These are phyloP conservation scores for Gossypium anomalum DNA, from an alignment of 345 rosid genomes.

Conservation along the genomic window DNA sequence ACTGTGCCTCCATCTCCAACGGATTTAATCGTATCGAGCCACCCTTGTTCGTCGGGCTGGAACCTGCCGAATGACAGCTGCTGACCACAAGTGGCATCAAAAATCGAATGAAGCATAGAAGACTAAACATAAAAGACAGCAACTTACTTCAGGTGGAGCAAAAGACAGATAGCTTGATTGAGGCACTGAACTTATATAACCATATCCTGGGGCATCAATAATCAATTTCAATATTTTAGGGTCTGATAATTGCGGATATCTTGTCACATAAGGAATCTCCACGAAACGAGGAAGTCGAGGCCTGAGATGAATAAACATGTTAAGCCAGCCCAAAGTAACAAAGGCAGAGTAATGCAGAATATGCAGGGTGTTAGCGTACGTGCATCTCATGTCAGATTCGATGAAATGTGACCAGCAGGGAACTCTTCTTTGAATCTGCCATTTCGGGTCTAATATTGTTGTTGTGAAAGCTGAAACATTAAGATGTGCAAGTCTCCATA, in stretches of 20 bases:
- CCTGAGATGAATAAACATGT: slow-evolving; percentile 34
- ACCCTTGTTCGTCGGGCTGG: slow-evolving; percentile 76
- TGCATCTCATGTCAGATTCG: slow-evolving; percentile 44
- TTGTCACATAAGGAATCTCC: slow-evolving; percentile 51
- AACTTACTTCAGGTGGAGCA: slow-evolving; percentile 85
- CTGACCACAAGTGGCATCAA: slow-evolving; percentile 20
- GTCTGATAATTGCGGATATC: slow-evolving; percentile 61
- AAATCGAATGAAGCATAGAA: slow-evolving; percentile 10
- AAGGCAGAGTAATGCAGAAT: too few relatives aligned
- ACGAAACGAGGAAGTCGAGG: slow-evolving; percentile 58
- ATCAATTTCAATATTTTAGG: slow-evolving; percentile 43
- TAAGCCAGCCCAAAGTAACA: background rate
- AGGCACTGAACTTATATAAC: slow-evolving; percentile 30
- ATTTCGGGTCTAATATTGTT: slow-evolving; percentile 50
- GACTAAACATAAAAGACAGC: background rate
- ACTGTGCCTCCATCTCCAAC: slow-evolving; percentile 52
- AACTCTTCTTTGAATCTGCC: slow-evolving; percentile 68
- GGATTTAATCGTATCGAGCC: slow-evolving; percentile 81
- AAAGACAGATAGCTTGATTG: slow-evolving; percentile 67
- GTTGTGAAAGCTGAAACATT: slow-evolving; percentile 49
- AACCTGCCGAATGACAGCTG: slow-evolving; percentile 70
- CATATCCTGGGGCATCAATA: slow-evolving; percentile 40
- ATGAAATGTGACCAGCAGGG: slow-evolving; percentile 93
- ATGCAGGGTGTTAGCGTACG: slow-evolving; percentile 28
- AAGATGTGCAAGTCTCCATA: slow-evolving; percentile 64